Conservation (phyloP, 1,284 basidiomycete species). For the Tilletiopsis washingtonensis region DNA sequence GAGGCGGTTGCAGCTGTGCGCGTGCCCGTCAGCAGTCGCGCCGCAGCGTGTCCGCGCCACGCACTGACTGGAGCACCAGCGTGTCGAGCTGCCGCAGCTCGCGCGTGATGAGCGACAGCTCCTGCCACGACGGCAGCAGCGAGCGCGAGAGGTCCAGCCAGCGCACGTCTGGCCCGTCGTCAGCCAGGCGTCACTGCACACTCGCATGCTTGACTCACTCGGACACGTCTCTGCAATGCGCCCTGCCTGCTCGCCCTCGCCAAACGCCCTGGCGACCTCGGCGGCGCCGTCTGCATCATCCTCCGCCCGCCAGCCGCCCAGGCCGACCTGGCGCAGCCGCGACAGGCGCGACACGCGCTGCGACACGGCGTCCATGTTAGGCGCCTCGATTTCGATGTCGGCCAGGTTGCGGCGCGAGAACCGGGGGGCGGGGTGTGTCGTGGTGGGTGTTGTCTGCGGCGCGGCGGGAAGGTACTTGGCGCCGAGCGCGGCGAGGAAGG, state of each 20-base stretch:
- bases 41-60: background rate
- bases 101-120: slow-evolving; percentile 59
- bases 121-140: slow-evolving; percentile 66
- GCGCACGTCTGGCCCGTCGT: slow-evolving; percentile 57
- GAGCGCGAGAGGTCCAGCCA: slow-evolving; percentile 75
- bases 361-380: slow-evolving; percentile 69
- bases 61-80: slow-evolving; percentile 66
- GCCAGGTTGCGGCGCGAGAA: slow-evolving; percentile 22
- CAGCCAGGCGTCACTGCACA: background rate
- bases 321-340: slow-evolving; percentile 65
- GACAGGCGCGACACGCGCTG: slow-evolving; percentile 61
- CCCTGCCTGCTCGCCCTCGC: slow-evolving; percentile 55
- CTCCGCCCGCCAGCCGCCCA: slow-evolving; percentile 54
- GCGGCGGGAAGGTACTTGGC: slow-evolving; percentile 36
- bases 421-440: too few species aligned
- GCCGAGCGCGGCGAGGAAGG: slow-evolving; percentile 66
- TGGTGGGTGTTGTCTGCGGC: too few species aligned
- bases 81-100: slow-evolving; percentile 61
- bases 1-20: slow-evolving; percentile 3
- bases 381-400: slow-evolving; percentile 74
- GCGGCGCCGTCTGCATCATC: slow-evolving; percentile 3
- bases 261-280: slow-evolving; percentile 50
- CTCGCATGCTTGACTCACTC: slow-evolving; percentile 53
- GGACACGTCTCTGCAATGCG: slow-evolving; percentile 59
- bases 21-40: background rate